Conservation (phyloP, 148 eudicot genomes). For the Suaeda aralocaspica region DNA sequence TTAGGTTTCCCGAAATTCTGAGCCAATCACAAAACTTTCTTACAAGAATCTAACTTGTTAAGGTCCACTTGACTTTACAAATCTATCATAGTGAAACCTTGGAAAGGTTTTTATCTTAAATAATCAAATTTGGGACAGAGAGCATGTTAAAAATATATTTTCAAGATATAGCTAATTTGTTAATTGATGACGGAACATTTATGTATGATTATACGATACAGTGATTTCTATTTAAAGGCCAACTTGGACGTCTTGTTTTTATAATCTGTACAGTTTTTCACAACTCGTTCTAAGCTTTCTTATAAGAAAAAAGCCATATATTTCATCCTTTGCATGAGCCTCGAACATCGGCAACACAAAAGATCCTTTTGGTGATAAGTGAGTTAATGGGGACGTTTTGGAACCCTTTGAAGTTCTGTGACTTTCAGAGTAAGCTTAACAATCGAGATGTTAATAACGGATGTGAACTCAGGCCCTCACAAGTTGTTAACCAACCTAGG, state of each 20-base stretch:
- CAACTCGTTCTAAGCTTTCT: not conserved
- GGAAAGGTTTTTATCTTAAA: not conserved
- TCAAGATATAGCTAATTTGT: not conserved
- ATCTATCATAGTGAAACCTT: not conserved
- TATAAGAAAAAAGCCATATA: not conserved
- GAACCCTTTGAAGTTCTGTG: conserved; percentile 62
- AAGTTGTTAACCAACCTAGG: conserved; percentile 66
- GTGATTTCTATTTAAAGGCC: conserved; percentile 7
- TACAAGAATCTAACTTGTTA: not conserved
- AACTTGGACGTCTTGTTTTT: not conserved
- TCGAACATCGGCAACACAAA: conserved; percentile 22
- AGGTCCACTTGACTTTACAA: conserved; percentile 9
- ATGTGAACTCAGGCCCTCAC: conserved; percentile 74
- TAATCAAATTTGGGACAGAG: not conserved
- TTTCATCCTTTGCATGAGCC: conserved; percentile 28
- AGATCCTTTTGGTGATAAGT: conserved; percentile 68
- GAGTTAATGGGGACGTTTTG: conserved; percentile 84
- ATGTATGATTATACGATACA: not conserved
- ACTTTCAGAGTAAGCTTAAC: conserved; percentile 36
- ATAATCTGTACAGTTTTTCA: not conserved
- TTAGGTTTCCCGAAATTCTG: conserved; percentile 5
- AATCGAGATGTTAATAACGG: conserved; percentile 46
- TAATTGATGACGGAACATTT: conserved; percentile 9
- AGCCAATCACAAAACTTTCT: not conserved
- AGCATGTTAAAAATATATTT: not conserved